Percentiles rank a stretch among this genome's conserved stretches.
These are phyloP conservation scores for Tricholomella constricta DNA, from an alignment of 768 basidiomycete genomes.

Conservation along the genomic window DNA sequence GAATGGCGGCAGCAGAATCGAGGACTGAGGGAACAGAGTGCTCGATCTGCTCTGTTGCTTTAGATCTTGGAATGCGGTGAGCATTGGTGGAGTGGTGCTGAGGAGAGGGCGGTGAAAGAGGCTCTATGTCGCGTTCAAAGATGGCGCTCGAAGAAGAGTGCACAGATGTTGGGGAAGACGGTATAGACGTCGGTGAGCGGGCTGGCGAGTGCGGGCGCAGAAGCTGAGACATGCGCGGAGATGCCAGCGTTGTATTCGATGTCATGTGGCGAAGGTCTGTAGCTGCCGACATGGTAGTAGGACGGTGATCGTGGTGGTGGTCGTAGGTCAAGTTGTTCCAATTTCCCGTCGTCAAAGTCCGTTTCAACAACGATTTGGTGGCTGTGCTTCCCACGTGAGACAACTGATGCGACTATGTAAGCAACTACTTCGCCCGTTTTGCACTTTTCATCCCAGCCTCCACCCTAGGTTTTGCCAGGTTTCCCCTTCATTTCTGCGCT, in stretches of 20 bases:
- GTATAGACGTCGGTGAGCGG: conserved; percentile 72
- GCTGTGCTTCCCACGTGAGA: conserved; percentile 1
- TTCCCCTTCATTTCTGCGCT: not conserved
- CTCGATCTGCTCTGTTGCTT: conserved; percentile 73
- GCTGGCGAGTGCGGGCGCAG: conserved; percentile 37
- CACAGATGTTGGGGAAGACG: conserved; percentile 77
- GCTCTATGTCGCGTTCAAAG: conserved; percentile 90
- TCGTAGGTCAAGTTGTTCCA: not conserved
- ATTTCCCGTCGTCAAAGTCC: conserved; percentile 1
- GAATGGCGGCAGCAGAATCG: conserved; percentile 77
- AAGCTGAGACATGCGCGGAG: conserved; percentile 48
- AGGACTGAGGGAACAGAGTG: conserved; percentile 84
- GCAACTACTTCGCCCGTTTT: not conserved
- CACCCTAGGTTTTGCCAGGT: no score
- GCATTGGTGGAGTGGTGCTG: conserved; percentile 48
- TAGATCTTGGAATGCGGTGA: conserved; percentile 72
- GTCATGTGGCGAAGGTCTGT: conserved; percentile 58
- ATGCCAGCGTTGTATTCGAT: conserved; percentile 46
- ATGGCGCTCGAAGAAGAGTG: conserved; percentile 88
- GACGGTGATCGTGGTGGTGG: not conserved
- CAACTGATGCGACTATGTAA: not conserved
- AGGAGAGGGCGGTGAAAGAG: conserved; percentile 44
- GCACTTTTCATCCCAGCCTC: not conserved
- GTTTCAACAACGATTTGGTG: not conserved
- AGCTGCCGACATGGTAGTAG: conserved; percentile 5